phyloP scores from a whole-genome alignment of 768 basidiomycete genomes.

The Macrocybe gigantea region DNA sequence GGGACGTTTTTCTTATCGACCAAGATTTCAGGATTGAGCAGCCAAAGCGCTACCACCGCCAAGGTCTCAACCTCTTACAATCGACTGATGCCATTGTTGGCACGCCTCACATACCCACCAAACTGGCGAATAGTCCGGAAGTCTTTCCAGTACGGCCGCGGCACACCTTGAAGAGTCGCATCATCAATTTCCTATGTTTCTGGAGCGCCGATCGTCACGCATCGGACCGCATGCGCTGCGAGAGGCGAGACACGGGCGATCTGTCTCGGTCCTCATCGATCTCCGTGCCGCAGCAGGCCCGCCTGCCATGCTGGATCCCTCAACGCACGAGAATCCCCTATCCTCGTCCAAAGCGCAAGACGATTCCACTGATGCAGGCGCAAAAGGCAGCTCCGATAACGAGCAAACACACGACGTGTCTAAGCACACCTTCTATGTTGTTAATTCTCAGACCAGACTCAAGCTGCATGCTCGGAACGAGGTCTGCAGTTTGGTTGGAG shows the following conservation, averaged over 20 bases:
- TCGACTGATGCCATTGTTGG: slow-evolving; percentile 13
- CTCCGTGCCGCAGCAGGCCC: slow-evolving; percentile 33
- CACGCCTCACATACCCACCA: neutral
- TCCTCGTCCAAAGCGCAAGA: slow-evolving; percentile 15
- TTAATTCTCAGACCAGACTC: slow-evolving; percentile 85
- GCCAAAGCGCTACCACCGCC: slow-evolving; percentile 86
- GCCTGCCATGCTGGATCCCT: slow-evolving; percentile 73
- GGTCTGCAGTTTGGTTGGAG: slow-evolving; percentile 29
- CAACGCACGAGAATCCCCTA: slow-evolving; percentile 65
- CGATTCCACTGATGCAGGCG: slow-evolving; percentile 16
- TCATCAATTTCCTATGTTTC: too few species aligned
- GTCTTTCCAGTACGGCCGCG: too few species aligned
- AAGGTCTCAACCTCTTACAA: slow-evolving; percentile 69
- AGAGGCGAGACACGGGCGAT: too few species aligned
- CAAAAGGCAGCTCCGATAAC: slow-evolving; percentile 38
- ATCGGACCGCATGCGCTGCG: too few species aligned
- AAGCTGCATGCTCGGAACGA: slow-evolving; percentile 87
- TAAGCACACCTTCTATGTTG: slow-evolving; percentile 91
- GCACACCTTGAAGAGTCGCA: too few species aligned
- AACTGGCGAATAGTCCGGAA: too few species aligned
- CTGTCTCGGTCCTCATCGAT: neutral
- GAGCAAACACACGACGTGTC: slow-evolving; percentile 61
- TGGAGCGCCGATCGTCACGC: too few species aligned
- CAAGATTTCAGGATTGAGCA: slow-evolving; percentile 83
- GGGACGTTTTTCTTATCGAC: slow-evolving; percentile 94